Conservation (phyloP, 2,329 filamentous ascomycete species). For the Nothophoma quercina region DNA sequence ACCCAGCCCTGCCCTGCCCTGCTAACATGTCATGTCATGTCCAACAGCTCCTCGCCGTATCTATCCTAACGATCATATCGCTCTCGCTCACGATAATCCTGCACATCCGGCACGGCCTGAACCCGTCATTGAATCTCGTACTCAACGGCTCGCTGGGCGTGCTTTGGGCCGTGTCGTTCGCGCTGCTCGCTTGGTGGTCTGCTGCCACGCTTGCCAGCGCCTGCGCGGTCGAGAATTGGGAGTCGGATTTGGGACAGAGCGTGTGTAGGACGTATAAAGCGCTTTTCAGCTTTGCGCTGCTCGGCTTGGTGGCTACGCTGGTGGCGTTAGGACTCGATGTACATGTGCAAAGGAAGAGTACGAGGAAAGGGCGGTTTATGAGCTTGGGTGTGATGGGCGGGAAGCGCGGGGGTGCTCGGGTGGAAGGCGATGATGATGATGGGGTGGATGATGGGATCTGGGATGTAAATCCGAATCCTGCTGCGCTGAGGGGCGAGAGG, state of each 20-base stretch:
- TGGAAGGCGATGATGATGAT: no score
- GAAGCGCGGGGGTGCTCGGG: conserved; percentile 5
- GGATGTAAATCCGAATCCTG: conserved; percentile 39
- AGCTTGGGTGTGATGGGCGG: conserved; percentile 54
- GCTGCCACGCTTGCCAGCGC: conserved; percentile 60
- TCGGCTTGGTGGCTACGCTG: conserved; percentile 58
- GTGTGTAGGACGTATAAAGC: conserved; percentile 67
- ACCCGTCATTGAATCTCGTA: conserved; percentile 59
- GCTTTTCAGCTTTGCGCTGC: conserved; percentile 63
- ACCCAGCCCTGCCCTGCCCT: background rate
- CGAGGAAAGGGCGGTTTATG: conserved; percentile 57
- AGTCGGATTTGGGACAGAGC: conserved; percentile 61
- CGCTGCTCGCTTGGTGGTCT: conserved; percentile 62
- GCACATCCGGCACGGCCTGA: conserved; percentile 61
- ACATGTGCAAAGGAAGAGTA: conserved; percentile 52
- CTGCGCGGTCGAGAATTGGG: conserved; percentile 61
- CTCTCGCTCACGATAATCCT: conserved; percentile 57
- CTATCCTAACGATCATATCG: conserved; percentile 60
- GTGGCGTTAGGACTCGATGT: conserved; percentile 60
- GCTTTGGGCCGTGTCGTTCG: conserved; percentile 62
- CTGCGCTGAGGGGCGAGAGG: conserved; percentile 12
- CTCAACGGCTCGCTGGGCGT: conserved; percentile 59
- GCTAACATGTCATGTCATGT: no score
- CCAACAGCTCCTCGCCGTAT: conserved; percentile 59
- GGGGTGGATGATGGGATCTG: conserved; percentile 4